Evolutionary conservation across 2,329 filamentous ascomycete species (phyloP), one percentile per base, ranked within the genome.

Genomic region (Xylariaceae sp.): DNA sequence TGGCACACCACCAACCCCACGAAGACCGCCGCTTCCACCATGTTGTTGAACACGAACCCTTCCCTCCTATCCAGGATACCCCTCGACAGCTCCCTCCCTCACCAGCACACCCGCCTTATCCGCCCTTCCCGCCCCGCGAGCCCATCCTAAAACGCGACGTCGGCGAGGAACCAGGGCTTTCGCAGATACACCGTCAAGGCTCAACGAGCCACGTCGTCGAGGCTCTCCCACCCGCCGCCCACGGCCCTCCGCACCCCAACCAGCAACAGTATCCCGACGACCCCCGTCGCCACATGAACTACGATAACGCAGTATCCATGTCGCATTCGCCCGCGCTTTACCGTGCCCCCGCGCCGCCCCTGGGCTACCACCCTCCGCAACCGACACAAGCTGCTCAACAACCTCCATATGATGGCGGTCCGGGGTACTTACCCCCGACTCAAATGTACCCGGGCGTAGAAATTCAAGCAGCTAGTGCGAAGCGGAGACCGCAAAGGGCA

Each of bases 401-500:
- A 17, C 64, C 64, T 17, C 69, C 65, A 52, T 73, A 72, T 62
- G 70, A 72, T 0, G 60, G 61, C 18, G 64, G 73, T 5, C 78
- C 79, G 56, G 77, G 77, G 37, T 73, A 72, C 35, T 67, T 73
- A 11, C 75, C 70, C 48, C 72, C 73, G 15, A 55, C 62, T 13
- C 63, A 55, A 71, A 78, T 64, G 63, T 73, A 50, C 72, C 75
- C 57, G 9, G 58, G 58, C 73, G 54, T 70, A 53, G 69, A 69
- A 51, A 73, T 82, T 6, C 68, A 74, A n/a, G 73, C 78, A 4
- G 63, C 65, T 39, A 74, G 74, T 2, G 75, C 76, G 3, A 85
- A 86, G 71, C 80, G 84, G 68, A 87, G 87, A 74, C 82, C 83
- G n/a, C 84, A 85, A 55, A 77, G 84, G 66, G 84, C 84, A 35